These are phyloP conservation scores for Torrubiellomyces zombiae DNA, from an alignment of 2,329 filamentous ascomycete genomes.

Conservation along the genomic window DNA sequence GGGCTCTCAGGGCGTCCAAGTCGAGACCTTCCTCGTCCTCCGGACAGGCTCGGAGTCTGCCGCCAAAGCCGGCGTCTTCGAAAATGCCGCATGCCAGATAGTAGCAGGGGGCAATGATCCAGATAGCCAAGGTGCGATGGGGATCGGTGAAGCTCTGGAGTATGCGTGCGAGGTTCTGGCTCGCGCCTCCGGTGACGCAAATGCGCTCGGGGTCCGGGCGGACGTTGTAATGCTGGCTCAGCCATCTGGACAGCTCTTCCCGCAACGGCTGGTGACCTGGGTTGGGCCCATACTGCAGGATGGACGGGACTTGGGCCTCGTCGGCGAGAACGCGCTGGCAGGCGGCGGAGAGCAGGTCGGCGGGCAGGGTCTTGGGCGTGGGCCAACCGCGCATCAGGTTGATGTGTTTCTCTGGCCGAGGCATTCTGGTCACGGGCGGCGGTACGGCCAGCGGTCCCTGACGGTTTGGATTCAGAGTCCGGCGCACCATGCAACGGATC, in stretches of 20 bases:
- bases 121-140: constrained; percentile 54
- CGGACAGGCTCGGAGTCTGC: constrained; percentile 49
- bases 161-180: constrained; percentile 63
- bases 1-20: constrained; percentile 29
- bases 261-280: constrained; percentile 56
- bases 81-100: constrained; percentile 77
- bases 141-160: constrained; percentile 71
- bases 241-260: constrained; percentile 51
- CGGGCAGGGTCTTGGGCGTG: constrained; percentile 44
- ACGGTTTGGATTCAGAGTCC: too few species aligned
- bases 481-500: too few species aligned
- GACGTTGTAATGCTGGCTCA: constrained; percentile 42
- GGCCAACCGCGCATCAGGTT: constrained; percentile 58
- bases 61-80: constrained; percentile 59
- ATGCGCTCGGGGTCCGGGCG: constrained; percentile 39
- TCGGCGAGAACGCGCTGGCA: constrained; percentile 44
- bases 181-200: constrained; percentile 71
- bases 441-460: too few species aligned
- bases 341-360: constrained; percentile 41
- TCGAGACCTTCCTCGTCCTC: constrained; percentile 69
- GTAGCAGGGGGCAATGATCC: constrained; percentile 71
- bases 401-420: constrained; percentile 32
- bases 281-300: constrained; percentile 68
- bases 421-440: too few species aligned
- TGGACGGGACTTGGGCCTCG: constrained; percentile 38